Base-by-base conservation (phyloP, 352 stramenopile genomes). In the Phytopythium cucurbitacearum region DNA sequence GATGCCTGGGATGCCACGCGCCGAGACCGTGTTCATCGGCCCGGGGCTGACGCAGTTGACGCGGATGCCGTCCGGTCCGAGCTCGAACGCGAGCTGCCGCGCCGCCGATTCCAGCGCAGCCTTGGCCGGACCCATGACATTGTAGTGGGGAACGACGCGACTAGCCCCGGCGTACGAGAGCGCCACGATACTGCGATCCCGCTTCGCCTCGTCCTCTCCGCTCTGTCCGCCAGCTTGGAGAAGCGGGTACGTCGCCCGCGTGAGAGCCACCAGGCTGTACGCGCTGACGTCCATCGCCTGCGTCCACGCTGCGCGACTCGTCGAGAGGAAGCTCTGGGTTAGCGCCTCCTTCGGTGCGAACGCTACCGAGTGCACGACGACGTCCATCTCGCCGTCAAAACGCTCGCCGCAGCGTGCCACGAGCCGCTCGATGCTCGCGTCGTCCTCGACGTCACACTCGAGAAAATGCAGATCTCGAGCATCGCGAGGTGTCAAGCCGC, bases 111-210 rank as follows among this genome's bases (percentile, higher is more conserved):
- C 91, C 5, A 97, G 71, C 7, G 85, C 83, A 35, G 89, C 91
- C 56, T 98, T 97, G 13, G 86, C 88, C 5, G 89, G 89, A 5
- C 91, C 91, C 91, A 98, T 98, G 13, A 93, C 67, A 57, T 95
- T 92, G 71, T 98, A 98, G 47, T 80, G 89, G 10, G 85, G 89
- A 40, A 97, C 76, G 38, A 94, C 85, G 64, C 85, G 81, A 33
- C 51, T 73, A 0, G 90, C 80, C 7, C 91, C 91, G 9, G 90
- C 67, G 60, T 97, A 98, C 3, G 90, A 91, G 16, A 97, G 57
- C 7, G 91, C 77, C 41, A 96, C 73, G 10, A 98, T 65, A 41
- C 82, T 95, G n/a, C 74, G 69, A 33, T 89, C 79, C n/a, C 53
- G 38, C 35, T 41, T 49, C 8, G 40, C 12, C n/a, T 62, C 38